Percentiles rank a stretch among this genome's conserved stretches.
Conservation (phyloP, 2,329 filamentous ascomycete species). For the Didymella lethalis region DNA sequence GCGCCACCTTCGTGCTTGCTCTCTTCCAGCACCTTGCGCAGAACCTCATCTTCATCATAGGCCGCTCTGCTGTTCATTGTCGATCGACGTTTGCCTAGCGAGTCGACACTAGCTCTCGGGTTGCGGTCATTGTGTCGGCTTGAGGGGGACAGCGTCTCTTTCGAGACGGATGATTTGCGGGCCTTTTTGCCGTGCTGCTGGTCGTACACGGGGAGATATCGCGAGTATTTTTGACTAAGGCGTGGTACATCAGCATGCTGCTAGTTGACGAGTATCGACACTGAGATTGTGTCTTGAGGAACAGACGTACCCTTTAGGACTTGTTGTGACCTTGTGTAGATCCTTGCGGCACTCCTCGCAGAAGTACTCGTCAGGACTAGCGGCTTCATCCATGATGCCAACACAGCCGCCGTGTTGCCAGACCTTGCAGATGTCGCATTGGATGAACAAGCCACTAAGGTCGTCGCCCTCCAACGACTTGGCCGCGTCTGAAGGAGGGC, state of each 20-base stretch:
- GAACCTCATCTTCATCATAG: conserved; percentile 91
- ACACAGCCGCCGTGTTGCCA: conserved; percentile 99
- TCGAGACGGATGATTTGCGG: conserved; percentile 70
- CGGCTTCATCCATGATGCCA: conserved; percentile 92
- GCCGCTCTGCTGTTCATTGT: conserved; percentile 98
- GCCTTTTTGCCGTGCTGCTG: conserved; percentile 59
- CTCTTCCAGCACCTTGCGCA: conserved; percentile 90
- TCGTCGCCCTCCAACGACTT: conserved; percentile 70
- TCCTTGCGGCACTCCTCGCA: conserved; percentile 95
- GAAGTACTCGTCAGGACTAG: conserved; percentile 95
- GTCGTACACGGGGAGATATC: conserved; percentile 68
- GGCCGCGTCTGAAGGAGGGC: conserved; percentile 69
- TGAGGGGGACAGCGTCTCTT: conserved; percentile 66
- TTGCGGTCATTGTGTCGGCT: conserved; percentile 56
- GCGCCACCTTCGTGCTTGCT: conserved; percentile 82
- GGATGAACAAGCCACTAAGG: conserved; percentile 92
- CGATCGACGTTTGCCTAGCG: conserved; percentile 81
- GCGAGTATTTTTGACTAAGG: conserved; percentile 67
- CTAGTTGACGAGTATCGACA: background rate
- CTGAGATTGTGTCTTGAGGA: background rate
- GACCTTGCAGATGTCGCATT: conserved; percentile 97
- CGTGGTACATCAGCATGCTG: conserved; percentile 14
- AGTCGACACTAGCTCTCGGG: conserved; percentile 62
- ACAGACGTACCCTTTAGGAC: conserved; percentile 79
- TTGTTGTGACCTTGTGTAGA: conserved; percentile 82